phyloP scores from a whole-genome alignment of 768 basidiomycete species.

The Trametopsis cervina region DNA sequence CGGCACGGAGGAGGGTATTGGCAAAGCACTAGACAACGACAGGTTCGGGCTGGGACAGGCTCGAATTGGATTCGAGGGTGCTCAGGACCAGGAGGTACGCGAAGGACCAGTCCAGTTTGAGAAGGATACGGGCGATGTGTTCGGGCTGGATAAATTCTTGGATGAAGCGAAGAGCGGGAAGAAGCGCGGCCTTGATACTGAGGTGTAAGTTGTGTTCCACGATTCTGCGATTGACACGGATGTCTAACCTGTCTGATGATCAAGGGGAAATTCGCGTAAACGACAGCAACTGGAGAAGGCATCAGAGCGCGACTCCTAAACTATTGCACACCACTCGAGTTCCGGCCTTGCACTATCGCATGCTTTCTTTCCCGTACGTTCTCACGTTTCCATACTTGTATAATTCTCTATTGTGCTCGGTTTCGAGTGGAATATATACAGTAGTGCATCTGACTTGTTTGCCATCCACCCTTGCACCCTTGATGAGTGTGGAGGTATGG shows the following conservation, averaged over 20 bases:
- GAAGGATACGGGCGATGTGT: slow-evolving; percentile 95
- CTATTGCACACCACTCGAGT: not conserved
- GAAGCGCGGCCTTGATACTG: slow-evolving; percentile 80
- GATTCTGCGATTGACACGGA: not conserved
- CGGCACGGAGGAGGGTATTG: slow-evolving; percentile 93
- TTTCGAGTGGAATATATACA: too few relatives aligned
- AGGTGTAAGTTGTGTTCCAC: slow-evolving; percentile 41
- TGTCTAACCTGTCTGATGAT: slow-evolving; percentile 2
- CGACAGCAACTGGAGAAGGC: slow-evolving; percentile 64
- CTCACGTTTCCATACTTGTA: not conserved
- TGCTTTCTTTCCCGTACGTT: slow-evolving; percentile 3
- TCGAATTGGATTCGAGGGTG: slow-evolving; percentile 85
- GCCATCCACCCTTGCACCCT: too few relatives aligned
- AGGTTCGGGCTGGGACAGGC: slow-evolving; percentile 87
- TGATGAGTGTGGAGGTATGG: too few relatives aligned
- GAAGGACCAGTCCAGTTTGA: slow-evolving; percentile 98
- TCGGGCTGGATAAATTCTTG: slow-evolving; percentile 94
- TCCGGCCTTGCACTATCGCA: too few relatives aligned
- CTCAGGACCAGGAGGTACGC: slow-evolving; percentile 72
- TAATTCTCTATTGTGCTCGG: not conserved
- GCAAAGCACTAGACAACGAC: slow-evolving; percentile 85
- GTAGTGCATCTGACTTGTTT: too few relatives aligned
- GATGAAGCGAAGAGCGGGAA: slow-evolving; percentile 95
- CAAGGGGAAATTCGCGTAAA: slow-evolving; percentile 55
- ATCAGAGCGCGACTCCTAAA: slow-evolving; percentile 30